Evolutionary conservation across 805 yeast genomes (phyloP), one percentile per base, ranked within the genome.

Genomic region (Ogataea minuta): DNA sequence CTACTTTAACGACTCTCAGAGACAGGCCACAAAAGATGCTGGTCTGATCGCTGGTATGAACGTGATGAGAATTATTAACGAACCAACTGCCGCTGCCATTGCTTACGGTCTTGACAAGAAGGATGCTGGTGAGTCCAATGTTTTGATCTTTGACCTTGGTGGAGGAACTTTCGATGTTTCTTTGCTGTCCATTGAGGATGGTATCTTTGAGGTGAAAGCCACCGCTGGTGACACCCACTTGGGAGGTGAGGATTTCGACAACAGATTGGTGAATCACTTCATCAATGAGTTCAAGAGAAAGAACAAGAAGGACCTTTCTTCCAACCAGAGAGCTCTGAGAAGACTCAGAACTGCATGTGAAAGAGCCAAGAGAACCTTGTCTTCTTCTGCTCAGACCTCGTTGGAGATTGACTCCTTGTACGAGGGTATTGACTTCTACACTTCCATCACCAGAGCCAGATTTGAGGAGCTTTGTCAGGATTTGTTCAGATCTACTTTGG

Each of bases 101-200:
- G 97, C 98, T 66, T 90, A 90, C 80, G 98, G 98, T 79, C 79
- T 90, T 59, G 95, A 39, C 37, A 39, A 39, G 42, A 39, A 39
- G 37, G 28, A 91, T 80, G 88, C 89, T 59, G 88, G 87, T 70
- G 96, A 89, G 74, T 82, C 83, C 69, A 87, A 88, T 70, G 91
- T 89, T 49, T 75, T 89, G 63, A 86, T 89, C 66, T 89, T 88
- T 76, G 96, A 89, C 72, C 81, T 89, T 67, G 97, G 97, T 79
- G 97, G 97, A 75, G 96, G 96, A 81, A 89, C 96, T 66, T 89
- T 89, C 75, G 97, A 89, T 85, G 96, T 89, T 42, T 90, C 96
- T 36, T 77, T 89, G 51, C 77, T 89, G 66, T 81, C 90, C 66
- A 86, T 89, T 63, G 95, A 88, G 64, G 96, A 89, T 64, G 97